Conservation (phyloP, 495 filamentous ascomycete genomes). For the Massariosphaeria phaeospora region DNA sequence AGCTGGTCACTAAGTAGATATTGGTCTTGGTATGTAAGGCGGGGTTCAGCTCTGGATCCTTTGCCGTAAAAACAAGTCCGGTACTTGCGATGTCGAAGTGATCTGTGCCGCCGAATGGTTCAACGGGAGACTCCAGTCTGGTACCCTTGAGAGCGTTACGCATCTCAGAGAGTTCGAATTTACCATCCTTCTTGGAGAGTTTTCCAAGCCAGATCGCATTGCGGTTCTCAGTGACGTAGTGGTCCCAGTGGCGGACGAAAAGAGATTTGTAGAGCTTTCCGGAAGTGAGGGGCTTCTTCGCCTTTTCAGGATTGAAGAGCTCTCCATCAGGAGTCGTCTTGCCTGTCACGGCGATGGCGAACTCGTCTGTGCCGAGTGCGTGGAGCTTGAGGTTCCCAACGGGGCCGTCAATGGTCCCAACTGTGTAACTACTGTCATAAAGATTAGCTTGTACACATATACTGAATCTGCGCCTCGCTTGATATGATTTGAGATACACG, state of each 20-base stretch:
- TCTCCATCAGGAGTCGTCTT: conserved; percentile 54
- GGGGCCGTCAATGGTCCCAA: conserved; percentile 59
- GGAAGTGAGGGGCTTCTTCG: conserved; percentile 49
- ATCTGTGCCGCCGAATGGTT: conserved; percentile 56
- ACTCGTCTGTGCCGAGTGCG: conserved; percentile 53
- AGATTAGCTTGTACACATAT: background rate
- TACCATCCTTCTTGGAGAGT: conserved; percentile 44
- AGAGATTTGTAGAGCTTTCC: conserved; percentile 53
- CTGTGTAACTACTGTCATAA: conserved; percentile 48
- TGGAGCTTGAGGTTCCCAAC: conserved; percentile 72
- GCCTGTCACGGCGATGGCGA: conserved; percentile 66
- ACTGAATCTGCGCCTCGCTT: too few relatives aligned
- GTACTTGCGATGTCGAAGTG: conserved; percentile 55
- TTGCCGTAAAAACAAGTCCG: conserved; percentile 74
- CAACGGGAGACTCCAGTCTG: conserved; percentile 57
- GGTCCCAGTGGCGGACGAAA: conserved; percentile 62
- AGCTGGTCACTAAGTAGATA: conserved; percentile 64
- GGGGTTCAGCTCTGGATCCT: conserved; percentile 70
- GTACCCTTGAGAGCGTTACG: conserved; percentile 57
- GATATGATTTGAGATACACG: too few relatives aligned
- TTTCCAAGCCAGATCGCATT: conserved; percentile 70
- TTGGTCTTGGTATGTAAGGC: conserved; percentile 79
- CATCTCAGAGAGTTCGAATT: conserved; percentile 45
- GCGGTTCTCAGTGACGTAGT: conserved; percentile 32
- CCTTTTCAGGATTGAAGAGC: conserved; percentile 53